These are phyloP conservation scores for Cryptosporidium bovis DNA, from an alignment of 169 alveolate genomes.

Conservation along the genomic window DNA sequence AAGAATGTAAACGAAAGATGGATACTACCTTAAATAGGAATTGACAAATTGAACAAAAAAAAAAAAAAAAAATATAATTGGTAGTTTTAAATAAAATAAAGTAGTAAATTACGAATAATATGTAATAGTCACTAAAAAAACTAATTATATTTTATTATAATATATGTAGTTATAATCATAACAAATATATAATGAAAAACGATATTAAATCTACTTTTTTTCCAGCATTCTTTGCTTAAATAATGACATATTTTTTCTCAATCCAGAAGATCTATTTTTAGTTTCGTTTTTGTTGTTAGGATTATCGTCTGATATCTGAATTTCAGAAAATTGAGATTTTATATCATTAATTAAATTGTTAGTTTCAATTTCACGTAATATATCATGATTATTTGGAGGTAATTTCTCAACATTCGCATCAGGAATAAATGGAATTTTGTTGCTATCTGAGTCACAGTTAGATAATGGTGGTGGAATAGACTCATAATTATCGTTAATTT, in stretches of 20 bases:
- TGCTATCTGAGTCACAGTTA: neutral
- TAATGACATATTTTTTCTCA: neutral
- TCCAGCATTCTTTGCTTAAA: constrained; percentile 48
- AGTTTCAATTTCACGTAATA: neutral
- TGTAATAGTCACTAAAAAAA: neutral
- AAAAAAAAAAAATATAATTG: too few relatives aligned
- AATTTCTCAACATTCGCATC: constrained; percentile 26
- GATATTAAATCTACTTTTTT: constrained; percentile 1
- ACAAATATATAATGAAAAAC: neutral
- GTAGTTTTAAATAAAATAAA: too few relatives aligned
- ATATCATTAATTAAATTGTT: neutral
- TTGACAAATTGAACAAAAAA: neutral
- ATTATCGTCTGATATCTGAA: neutral
- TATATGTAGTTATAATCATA: neutral
- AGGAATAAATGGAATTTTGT: constrained; percentile 28
- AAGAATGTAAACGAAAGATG: constrained; percentile 41
- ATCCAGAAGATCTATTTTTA: neutral
- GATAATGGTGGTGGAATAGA: constrained; percentile 47
- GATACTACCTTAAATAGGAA: constrained; percentile 42
- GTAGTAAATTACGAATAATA: too few relatives aligned
- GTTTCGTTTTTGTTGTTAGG: neutral
- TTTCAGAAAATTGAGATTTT: constrained; percentile 7
- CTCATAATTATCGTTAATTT: constrained; percentile 18
- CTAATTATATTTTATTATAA: neutral
- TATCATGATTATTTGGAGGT: neutral